Conservation (phyloP, 108 stramenopile genomes). For the Mayamaea pseudoterrestris region DNA sequence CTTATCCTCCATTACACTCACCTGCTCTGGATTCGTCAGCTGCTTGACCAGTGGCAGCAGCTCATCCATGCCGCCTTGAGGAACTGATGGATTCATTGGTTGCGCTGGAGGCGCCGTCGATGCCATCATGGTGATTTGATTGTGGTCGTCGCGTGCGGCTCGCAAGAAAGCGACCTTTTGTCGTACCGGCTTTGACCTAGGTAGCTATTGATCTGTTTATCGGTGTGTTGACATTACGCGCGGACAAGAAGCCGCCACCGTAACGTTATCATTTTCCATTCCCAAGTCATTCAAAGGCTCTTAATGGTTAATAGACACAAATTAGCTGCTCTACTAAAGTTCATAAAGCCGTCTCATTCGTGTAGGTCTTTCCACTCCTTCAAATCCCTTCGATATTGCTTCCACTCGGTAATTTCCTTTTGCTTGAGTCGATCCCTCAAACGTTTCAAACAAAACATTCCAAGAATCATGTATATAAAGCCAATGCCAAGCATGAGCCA, state of each 20-base stretch:
- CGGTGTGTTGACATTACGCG: no score
- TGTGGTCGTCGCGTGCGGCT: no score
- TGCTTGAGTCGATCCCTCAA: conserved; percentile 37
- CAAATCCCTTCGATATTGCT: conserved; percentile 36
- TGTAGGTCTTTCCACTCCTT: conserved; percentile 17
- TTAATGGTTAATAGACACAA: no score
- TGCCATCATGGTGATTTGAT: no score
- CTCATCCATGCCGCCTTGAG: conserved; percentile 49
- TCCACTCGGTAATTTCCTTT: conserved; percentile 33
- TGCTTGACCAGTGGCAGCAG: conserved; percentile 61
- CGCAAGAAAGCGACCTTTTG: no score
- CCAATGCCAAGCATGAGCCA: conserved; percentile 44
- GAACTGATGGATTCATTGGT: background rate
- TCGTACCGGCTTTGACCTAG: no score
- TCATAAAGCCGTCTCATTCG: no score
- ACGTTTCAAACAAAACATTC: conserved; percentile 51
- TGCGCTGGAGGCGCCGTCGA: background rate
- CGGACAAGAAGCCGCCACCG: no score
- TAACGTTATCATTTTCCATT: no score
- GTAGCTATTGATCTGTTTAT: no score
- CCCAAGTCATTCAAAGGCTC: no score
- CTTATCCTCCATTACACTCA: conserved; percentile 1
- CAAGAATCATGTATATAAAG: conserved; percentile 45
- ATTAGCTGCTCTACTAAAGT: no score
- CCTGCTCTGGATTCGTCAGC: conserved; percentile 59